Evolutionary conservation across 1,139 yeast species (phyloP).

Genomic region (Saccharomycopsis crataegensis): DNA sequence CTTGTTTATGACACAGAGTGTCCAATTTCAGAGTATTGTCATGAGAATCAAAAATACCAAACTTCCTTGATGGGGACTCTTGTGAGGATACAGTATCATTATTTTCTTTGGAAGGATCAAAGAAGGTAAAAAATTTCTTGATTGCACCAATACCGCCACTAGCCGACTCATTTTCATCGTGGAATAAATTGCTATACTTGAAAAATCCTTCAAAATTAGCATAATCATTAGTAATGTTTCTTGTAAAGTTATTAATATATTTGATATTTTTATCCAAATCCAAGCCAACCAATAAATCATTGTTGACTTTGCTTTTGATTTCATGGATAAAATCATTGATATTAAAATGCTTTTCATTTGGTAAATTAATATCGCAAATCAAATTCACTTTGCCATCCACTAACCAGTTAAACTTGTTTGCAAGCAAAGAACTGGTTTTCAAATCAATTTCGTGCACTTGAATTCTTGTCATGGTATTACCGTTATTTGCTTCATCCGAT

Average conservation of each 20-base stretch:
- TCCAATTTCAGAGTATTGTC: too few relatives aligned
- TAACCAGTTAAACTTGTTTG: constrained; percentile 59
- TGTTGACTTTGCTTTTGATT: constrained; percentile 9
- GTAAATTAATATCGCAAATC: constrained; percentile 63
- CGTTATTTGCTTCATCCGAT: neutral
- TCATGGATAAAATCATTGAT: constrained; percentile 20
- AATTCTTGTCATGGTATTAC: constrained; percentile 12
- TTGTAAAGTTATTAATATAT: neutral
- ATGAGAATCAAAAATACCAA: neutral
- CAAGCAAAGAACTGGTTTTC: constrained; percentile 14
- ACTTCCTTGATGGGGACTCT: neutral
- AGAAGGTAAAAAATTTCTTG: neutral
- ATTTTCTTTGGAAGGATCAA: neutral
- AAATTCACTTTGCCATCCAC: constrained; percentile 64
- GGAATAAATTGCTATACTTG: constrained; percentile 7
- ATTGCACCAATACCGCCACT: neutral
- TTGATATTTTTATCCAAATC: constrained; percentile 8
- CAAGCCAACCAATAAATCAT: constrained; percentile 7
- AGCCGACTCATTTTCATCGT: neutral
- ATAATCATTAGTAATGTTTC: neutral
- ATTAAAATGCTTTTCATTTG: constrained; percentile 32
- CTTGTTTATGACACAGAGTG: neutral
- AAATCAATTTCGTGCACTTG: constrained; percentile 25
- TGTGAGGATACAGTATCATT: neutral
- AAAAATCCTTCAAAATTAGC: neutral